phyloP scores from a whole-genome alignment of 306 rosid genomes.

The Quercus aquifolioides region DNA sequence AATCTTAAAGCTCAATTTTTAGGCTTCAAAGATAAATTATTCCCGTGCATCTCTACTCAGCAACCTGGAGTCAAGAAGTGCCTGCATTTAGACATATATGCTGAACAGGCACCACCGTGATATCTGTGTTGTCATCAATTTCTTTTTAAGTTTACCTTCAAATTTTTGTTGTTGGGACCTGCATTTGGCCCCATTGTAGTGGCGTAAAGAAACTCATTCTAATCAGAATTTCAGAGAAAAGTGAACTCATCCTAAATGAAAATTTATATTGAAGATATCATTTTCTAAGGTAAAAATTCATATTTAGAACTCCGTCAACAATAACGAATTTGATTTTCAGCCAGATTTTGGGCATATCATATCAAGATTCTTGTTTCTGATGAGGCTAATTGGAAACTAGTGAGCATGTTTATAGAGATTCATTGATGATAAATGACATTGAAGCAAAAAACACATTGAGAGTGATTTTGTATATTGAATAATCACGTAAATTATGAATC shows the following conservation, averaged over 20 bases:
- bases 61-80: conserved; percentile 15
- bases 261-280: not conserved
- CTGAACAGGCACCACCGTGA: not conserved
- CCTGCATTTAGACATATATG: conserved; percentile 2
- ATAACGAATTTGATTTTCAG: too few relatives aligned
- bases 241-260: not conserved
- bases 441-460: too few relatives aligned
- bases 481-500: too few relatives aligned
- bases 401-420: too few relatives aligned
- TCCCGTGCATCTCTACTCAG: conserved; percentile 16
- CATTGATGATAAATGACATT: too few relatives aligned
- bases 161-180: not conserved
- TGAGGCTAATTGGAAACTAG: too few relatives aligned
- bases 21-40: not conserved
- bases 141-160: not conserved
- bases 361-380: too few relatives aligned
- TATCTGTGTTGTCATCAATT: not conserved
- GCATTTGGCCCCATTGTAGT: not conserved
- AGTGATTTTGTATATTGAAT: too few relatives aligned
- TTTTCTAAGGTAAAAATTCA: not conserved
- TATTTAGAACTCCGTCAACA: too few relatives aligned
- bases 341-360: too few relatives aligned
- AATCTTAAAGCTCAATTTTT: conserved; percentile 13
- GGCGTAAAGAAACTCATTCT: not conserved
- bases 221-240: not conserved